Evolutionary conservation across 306 rosid genomes (phyloP).

Genomic region (Prunus kanzakura): DNA sequence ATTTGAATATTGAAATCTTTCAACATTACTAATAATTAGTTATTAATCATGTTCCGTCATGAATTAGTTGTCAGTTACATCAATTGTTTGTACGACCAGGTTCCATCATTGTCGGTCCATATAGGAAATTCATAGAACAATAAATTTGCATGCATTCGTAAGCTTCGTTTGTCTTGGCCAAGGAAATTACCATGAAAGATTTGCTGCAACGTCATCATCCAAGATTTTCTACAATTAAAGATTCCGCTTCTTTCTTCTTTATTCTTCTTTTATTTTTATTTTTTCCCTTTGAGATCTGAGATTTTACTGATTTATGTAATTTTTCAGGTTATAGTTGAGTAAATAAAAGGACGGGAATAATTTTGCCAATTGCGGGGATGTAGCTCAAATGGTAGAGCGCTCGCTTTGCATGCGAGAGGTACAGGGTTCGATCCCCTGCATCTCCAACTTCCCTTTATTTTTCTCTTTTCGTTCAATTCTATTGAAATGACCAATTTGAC

Average conservation of each 20-base stretch:
- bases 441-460: neutral
- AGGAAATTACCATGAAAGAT: neutral
- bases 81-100: neutral
- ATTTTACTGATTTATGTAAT: neutral
- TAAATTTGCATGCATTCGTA: neutral
- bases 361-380: neutral
- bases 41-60: no score
- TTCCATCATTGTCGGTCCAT: neutral
- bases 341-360: accelerated
- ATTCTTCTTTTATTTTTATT: no score
- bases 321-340: no score
- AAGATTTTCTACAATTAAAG: neutral
- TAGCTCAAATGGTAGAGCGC: constrained; percentile 15
- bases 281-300: neutral
- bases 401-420: no score
- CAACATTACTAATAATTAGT: no score
- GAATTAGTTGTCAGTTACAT: neutral
- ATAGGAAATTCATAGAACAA: neutral
- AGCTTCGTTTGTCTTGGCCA: neutral
- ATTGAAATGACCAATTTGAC: no score
- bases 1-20: no score
- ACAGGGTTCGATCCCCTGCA: constrained; percentile 5
- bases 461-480: neutral
- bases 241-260: neutral
- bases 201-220: neutral